Base-by-base conservation (phyloP, 805 yeast species). In the Lipomyces oligophaga region DNA sequence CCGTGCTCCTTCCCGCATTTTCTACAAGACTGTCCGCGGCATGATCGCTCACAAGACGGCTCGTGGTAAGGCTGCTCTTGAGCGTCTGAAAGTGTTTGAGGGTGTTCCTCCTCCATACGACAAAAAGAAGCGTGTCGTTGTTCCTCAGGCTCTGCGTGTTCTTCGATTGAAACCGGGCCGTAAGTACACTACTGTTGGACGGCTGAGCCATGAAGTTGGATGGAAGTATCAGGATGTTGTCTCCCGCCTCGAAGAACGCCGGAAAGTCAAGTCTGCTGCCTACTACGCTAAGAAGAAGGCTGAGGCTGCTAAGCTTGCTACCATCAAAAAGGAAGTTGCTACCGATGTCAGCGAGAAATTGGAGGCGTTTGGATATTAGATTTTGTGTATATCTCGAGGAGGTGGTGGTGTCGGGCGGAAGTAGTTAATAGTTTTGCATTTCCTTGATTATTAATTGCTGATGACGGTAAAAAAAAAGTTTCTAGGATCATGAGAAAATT, bases 1-100 rank as follows among this genome's bases (percentile, higher is more conserved):
- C 96, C 93, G 97, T 79, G 99, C 99, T 60, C 99, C 99, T 75
- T 89, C 97, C 60, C 88, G 97, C 79, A 90, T 93, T 77, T 88
- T 93, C 78, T 89, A 89, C 94, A 93, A 93, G 85, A 97, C 99
- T 70, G 76, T 93, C 73, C 85, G 96, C 74, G 99, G 99, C 79
- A 93, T 93, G 99, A 78, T 93, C 69, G 79, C 96, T 73, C 97
- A 93, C 89, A 93, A 93, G 88, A 93, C 98, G 65, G 93, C 97
- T 67, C 93, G 97, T 78, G 99, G 99, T 77, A 85, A 86, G 80
- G 97, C 97, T 72, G 99, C 99, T 68, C 76, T 93, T 71, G 97
- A 89, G 80, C 89, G 97, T 79, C 85, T 93, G 68, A 87, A 93
- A 90, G 97, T 90, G 66, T 93, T 86, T 69, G 98, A 93, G 79